Conservation (phyloP, 352 stramenopile genomes). For the Blastocystis sp. region DNA sequence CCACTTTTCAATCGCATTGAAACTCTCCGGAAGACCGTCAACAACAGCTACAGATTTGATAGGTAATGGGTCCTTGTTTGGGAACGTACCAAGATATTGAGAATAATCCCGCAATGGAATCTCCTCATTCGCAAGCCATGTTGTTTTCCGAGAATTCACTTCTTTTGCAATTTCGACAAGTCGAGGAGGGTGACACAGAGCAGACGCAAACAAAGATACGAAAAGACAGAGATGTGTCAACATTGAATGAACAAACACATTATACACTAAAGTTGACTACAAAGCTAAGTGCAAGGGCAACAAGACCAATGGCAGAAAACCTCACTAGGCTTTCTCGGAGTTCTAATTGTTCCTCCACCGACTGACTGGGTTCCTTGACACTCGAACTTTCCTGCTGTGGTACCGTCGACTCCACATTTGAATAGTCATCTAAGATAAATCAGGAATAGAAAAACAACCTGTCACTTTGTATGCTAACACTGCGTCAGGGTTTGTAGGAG, state of each 20-base stretch:
- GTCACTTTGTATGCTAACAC: not conserved
- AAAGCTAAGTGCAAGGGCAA: not conserved
- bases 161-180: conserved; percentile 18
- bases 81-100: conserved; percentile 21
- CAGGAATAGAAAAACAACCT: too few species aligned
- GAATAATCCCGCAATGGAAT: conserved; percentile 31
- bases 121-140: conserved; percentile 20
- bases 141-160: not conserved
- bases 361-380: not conserved
- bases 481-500: not conserved
- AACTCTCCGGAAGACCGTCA: not conserved
- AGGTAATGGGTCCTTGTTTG: conserved; percentile 11
- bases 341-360: not conserved
- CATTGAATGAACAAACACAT: conserved; percentile 27
- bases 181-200: not conserved
- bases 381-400: too few species aligned
- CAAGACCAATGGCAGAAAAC: not conserved
- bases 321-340: not conserved
- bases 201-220: not conserved
- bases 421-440: too few species aligned
- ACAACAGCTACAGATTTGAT: not conserved
- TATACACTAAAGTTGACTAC: not conserved
- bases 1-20: conserved; percentile 32
- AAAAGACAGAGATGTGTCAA: not conserved
- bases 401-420: too few species aligned